Evolutionary conservation across 225 moss, liverwort and hornwort species (phyloP).

Genomic region (Straminergon stramineum): DNA sequence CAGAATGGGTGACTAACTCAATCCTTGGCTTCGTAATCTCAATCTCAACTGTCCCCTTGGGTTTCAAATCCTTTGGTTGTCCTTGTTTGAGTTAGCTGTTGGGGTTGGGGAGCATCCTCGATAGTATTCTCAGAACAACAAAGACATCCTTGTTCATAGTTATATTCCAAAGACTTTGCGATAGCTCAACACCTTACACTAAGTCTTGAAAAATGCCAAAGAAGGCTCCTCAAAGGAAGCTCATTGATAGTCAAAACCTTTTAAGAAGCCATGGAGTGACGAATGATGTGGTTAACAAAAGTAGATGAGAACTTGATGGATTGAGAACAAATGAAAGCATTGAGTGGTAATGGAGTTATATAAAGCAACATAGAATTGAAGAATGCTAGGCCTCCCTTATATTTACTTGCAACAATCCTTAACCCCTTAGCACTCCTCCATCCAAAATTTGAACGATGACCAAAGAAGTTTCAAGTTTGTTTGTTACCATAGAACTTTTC

Average conservation of each 20-base stretch:
- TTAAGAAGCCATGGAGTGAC: background rate
- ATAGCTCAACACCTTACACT: too few relatives aligned
- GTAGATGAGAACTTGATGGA: background rate
- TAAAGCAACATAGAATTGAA: background rate
- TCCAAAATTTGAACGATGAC: background rate
- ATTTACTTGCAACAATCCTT: background rate
- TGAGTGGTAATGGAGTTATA: background rate
- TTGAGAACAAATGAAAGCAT: too few relatives aligned
- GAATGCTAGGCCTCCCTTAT: background rate
- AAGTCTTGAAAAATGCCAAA: too few relatives aligned
- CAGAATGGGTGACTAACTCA: too few relatives aligned
- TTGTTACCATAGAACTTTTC: background rate
- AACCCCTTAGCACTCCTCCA: rapidly evolving
- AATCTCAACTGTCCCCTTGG: too few relatives aligned
- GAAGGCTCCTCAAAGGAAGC: background rate
- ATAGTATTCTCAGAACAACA: too few relatives aligned
- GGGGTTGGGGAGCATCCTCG: too few relatives aligned
- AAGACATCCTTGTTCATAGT: too few relatives aligned
- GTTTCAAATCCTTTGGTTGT: too few relatives aligned
- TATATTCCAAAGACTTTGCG: too few relatives aligned
- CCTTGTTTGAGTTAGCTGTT: too few relatives aligned
- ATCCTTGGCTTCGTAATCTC: too few relatives aligned
- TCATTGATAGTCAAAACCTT: background rate
- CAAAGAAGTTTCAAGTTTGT: rapidly evolving
- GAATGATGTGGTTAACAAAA: background rate